Conservation (phyloP, 106 monocot species). For the Allium cepa region DNA sequence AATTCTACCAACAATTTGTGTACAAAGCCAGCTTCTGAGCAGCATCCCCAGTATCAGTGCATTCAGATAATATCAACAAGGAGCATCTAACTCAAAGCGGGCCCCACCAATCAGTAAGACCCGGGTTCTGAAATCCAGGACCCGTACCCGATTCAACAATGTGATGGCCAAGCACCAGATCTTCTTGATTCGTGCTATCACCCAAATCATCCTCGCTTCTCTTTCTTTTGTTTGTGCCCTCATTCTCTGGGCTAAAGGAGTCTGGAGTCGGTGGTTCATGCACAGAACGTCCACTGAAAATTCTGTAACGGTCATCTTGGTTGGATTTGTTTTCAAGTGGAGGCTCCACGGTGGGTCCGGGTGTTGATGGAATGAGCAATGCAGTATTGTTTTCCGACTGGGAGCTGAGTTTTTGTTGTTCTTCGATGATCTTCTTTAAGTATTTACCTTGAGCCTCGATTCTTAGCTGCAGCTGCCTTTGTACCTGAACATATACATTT, state of each 20-base stretch:
- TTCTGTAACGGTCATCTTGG: not conserved
- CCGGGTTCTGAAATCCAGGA: slow-evolving; percentile 8
- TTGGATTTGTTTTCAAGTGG: slow-evolving; percentile 28
- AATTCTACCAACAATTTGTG: too few species aligned
- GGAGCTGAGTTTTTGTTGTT: slow-evolving; percentile 57
- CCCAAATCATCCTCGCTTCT: not conserved
- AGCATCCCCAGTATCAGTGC: too few species aligned
- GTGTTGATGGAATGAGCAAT: slow-evolving; percentile 52
- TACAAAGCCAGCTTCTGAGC: too few species aligned
- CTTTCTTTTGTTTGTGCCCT: slow-evolving; percentile 4
- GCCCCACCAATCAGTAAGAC: slow-evolving; percentile 5
- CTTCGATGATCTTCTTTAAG: slow-evolving; percentile 91
- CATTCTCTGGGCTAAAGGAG: slow-evolving; percentile 15
- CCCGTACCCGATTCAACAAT: slow-evolving; percentile 15
- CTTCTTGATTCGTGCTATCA: not conserved
- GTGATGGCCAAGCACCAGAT: slow-evolving; percentile 5
- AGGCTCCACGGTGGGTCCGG: slow-evolving; percentile 48
- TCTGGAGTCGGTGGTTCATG: slow-evolving; percentile 64
- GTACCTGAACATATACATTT: slow-evolving; percentile 40
- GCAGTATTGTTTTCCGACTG: not conserved
- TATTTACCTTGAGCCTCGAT: slow-evolving; percentile 97
- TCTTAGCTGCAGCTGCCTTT: slow-evolving; percentile 88
- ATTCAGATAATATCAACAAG: too few species aligned
- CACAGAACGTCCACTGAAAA: slow-evolving; percentile 22
- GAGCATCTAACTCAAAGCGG: not conserved